These are phyloP conservation scores for Podosphaera fusca DNA, from an alignment of 2,329 filamentous ascomycete species.

Conservation along the genomic window DNA sequence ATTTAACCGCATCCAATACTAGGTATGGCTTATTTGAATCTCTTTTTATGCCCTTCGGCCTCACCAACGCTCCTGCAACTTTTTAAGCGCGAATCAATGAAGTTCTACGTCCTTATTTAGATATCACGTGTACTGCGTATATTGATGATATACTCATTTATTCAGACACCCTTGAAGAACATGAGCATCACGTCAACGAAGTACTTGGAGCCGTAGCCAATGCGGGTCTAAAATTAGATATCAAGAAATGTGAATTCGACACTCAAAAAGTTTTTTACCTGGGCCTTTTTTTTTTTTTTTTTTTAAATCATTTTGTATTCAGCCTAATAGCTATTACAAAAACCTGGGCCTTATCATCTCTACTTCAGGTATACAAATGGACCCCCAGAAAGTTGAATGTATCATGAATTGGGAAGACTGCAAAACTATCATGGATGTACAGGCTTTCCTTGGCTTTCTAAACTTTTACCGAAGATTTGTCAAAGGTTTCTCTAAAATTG, in stretches of 20 bases:
- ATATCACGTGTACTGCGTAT: background rate
- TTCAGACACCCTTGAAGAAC: background rate
- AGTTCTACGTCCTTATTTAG: background rate
- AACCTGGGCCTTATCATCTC: too few species aligned
- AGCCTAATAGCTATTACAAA: too few species aligned
- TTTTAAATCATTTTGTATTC: too few species aligned
- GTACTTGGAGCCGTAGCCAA: background rate
- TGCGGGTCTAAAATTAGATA: background rate
- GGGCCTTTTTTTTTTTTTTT: too few species aligned
- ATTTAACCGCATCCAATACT: background rate
- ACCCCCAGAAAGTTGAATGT: too few species aligned
- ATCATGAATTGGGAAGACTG: too few species aligned
- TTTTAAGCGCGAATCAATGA: background rate
- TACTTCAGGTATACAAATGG: too few species aligned
- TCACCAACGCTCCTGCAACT: background rate
- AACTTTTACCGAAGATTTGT: background rate
- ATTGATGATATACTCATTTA: background rate
- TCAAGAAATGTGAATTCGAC: conserved; percentile 2
- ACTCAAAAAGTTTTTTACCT: background rate
- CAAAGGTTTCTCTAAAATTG: too few species aligned
- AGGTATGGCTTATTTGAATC: background rate
- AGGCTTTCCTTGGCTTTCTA: too few species aligned
- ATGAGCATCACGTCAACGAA: background rate
- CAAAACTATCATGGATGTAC: too few species aligned
- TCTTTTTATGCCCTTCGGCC: background rate